Conservation (phyloP, 106 monocot genomes). For the Allium cepa region DNA sequence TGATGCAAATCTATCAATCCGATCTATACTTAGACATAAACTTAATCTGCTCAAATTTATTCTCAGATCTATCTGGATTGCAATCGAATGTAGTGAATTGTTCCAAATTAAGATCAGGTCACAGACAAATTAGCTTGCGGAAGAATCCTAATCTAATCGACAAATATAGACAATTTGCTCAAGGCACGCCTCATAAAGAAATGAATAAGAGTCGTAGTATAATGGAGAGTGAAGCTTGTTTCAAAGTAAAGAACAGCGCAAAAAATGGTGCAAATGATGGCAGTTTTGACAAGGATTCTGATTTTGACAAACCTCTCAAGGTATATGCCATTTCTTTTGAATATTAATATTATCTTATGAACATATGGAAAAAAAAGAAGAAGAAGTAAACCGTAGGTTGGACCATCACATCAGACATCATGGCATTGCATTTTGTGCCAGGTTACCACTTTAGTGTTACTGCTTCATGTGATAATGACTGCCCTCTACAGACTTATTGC, state of each 20-base stretch:
- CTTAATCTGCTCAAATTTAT: too few species aligned
- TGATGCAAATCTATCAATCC: too few species aligned
- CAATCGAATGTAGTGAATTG: too few species aligned
- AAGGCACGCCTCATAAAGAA: too few species aligned
- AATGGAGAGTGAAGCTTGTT: conserved; percentile 30
- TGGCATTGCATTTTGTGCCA: not conserved
- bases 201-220: too few species aligned
- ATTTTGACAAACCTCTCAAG: conserved; percentile 29
- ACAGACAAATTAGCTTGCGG: too few species aligned
- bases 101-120: too few species aligned
- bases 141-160: too few species aligned
- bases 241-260: conserved; percentile 27
- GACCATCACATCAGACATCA: not conserved
- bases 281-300: conserved; percentile 72
- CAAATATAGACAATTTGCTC: not conserved
- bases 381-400: not conserved
- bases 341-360: not conserved
- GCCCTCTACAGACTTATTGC: conserved; percentile 24
- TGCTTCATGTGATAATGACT: not conserved
- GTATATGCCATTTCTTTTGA: conserved; percentile 14
- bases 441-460: not conserved
- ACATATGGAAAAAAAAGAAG: too few species aligned
- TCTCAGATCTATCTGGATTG: too few species aligned
- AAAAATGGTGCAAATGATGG: conserved; percentile 34
- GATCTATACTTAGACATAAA: too few species aligned